Conservation (phyloP, 148 eudicot genomes). For the Amaranthus hypochondriacus region DNA sequence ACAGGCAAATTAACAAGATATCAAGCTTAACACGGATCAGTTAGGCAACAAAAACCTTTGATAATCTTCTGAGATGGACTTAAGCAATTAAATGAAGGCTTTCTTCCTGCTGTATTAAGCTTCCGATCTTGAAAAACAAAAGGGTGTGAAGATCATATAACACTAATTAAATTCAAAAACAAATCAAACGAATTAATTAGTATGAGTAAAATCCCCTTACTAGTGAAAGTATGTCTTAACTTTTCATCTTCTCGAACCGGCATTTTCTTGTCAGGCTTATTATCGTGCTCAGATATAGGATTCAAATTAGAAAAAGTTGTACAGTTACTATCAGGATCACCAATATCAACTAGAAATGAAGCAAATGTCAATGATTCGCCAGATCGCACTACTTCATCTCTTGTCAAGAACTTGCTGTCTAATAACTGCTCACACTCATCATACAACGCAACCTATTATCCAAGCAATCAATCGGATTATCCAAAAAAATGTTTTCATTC, state of each 20-base stretch:
- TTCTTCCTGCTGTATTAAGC: slow-evolving; percentile 28
- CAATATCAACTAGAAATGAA: slow-evolving; percentile 71
- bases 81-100: slow-evolving; percentile 32
- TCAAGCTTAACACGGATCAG: neutral
- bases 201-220: slow-evolving; percentile 29
- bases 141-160: slow-evolving; percentile 9
- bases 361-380: slow-evolving; percentile 59
- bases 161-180: neutral
- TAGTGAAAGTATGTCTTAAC: slow-evolving; percentile 22
- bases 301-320: slow-evolving; percentile 23
- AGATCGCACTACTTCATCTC: slow-evolving; percentile 47
- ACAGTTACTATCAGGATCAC: slow-evolving; percentile 38
- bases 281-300: slow-evolving; percentile 26
- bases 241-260: slow-evolving; percentile 23
- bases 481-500: neutral
- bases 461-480: slow-evolving; percentile 2
- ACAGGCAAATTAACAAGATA: slow-evolving; percentile 1
- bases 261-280: slow-evolving; percentile 27
- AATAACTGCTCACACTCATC: slow-evolving; percentile 61
- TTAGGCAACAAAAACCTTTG: slow-evolving; percentile 44
- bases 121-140: slow-evolving; percentile 28
- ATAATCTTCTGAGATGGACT: slow-evolving; percentile 86
- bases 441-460: slow-evolving; percentile 52
- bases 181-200: neutral
- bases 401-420: slow-evolving; percentile 49